Conservation (phyloP, 768 basidiomycete species). For the Podaxis pistillaris region DNA sequence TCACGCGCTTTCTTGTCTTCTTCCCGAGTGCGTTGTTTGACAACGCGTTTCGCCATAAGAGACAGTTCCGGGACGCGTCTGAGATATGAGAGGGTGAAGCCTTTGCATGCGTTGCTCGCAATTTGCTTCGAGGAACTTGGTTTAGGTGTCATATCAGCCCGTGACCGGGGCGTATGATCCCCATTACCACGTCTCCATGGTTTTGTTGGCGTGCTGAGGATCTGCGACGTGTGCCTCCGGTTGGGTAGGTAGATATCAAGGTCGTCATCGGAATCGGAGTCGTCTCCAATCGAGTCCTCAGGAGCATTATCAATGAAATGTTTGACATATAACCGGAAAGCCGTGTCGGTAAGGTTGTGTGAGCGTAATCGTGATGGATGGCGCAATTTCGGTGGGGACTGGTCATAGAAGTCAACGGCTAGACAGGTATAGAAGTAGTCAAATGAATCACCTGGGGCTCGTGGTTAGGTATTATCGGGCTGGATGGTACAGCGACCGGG, state of each 20-base stretch:
- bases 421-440: background rate
- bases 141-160: slow-evolving; percentile 5
- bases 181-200: slow-evolving; percentile 14
- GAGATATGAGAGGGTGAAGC: slow-evolving; percentile 73
- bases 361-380: slow-evolving; percentile 72
- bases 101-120: slow-evolving; percentile 24
- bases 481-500: slow-evolving; percentile 22
- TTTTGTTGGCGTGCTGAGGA: slow-evolving; percentile 38
- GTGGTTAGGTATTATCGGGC: slow-evolving; percentile 25
- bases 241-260: background rate
- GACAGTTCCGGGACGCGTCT: slow-evolving; percentile 75
- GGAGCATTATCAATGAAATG: slow-evolving; percentile 72
- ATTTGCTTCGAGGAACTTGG: background rate
- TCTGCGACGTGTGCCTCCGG: slow-evolving; percentile 3
- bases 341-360: slow-evolving; percentile 66
- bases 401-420: slow-evolving; percentile 5
- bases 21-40: slow-evolving; percentile 52
- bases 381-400: slow-evolving; percentile 52
- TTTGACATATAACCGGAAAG: slow-evolving; percentile 74
- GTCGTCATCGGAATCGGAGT: slow-evolving; percentile 12
- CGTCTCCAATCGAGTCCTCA: slow-evolving; percentile 3
- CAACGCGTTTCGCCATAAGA: slow-evolving; percentile 62
- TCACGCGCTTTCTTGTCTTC: slow-evolving; percentile 36
- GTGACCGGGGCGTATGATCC: slow-evolving; percentile 1
- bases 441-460: slow-evolving; percentile 15